Percentiles rank a stretch among this genome's conserved stretches.
These are phyloP conservation scores for Fistulifera pelliculosa DNA, from an alignment of 108 stramenopile genomes.

Conservation along the genomic window DNA sequence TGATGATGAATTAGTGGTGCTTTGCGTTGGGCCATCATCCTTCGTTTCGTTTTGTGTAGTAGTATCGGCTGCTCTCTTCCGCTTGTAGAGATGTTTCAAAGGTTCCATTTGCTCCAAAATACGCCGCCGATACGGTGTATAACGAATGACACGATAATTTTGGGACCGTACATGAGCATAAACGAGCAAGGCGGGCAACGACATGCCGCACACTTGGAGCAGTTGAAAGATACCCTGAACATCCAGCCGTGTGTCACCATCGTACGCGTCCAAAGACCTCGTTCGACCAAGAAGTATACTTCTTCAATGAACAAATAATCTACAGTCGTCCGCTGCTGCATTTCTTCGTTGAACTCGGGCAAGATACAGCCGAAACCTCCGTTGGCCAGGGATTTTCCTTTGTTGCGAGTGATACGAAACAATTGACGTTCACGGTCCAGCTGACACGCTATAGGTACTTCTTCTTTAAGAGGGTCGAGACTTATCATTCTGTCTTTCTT, in stretches of 20 bases:
- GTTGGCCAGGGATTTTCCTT: constrained; percentile 44
- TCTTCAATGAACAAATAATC: constrained; percentile 73
- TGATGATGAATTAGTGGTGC: no score
- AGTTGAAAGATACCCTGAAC: constrained; percentile 17
- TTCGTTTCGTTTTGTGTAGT: no score
- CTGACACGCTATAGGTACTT: constrained; percentile 10
- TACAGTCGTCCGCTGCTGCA: constrained; percentile 10
- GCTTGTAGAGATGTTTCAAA: no score
- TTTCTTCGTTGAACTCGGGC: constrained; percentile 10
- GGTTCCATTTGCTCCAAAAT: constrained; percentile 3
- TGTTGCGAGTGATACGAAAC: constrained; percentile 35
- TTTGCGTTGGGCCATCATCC: no score
- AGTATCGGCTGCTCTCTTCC: no score
- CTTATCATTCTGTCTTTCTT: no score
- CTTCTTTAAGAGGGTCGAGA: not conserved
- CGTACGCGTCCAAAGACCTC: constrained; percentile 45
- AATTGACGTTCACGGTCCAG: constrained; percentile 9
- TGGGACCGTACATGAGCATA: constrained; percentile 79
- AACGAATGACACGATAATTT: constrained; percentile 62
- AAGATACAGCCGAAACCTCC: constrained; percentile 49
- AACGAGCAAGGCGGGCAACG: constrained; percentile 46
- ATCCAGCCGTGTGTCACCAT: constrained; percentile 24
- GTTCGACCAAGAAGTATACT: constrained; percentile 61
- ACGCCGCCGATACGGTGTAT: constrained; percentile 37
- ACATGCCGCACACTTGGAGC: constrained; percentile 38